Conservation (phyloP, 2,329 filamentous ascomycete species). For the Peltaster fructicola region DNA sequence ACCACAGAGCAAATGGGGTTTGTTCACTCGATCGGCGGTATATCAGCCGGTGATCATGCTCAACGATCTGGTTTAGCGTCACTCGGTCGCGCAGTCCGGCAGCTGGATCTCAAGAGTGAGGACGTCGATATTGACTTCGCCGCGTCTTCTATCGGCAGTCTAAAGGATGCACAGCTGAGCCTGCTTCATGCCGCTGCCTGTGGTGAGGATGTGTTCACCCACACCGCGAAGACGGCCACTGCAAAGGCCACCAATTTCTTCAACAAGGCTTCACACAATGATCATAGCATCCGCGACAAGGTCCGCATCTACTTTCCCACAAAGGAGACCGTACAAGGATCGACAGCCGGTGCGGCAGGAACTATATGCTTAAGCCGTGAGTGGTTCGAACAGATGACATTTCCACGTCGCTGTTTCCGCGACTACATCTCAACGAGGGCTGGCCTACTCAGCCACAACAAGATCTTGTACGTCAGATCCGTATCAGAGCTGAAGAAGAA, state of each 20-base stretch:
- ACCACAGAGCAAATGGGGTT: conserved; percentile 57
- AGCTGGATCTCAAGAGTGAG: conserved; percentile 37
- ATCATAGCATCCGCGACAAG: conserved; percentile 25
- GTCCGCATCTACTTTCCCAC: conserved; percentile 73
- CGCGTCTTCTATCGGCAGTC: conserved; percentile 62
- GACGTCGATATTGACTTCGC: conserved; percentile 42
- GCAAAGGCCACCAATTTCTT: conserved; percentile 6
- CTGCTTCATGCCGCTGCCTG: conserved; percentile 40
- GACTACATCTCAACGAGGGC: conserved; percentile 56
- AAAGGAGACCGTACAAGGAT: conserved; percentile 34
- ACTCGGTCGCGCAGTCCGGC: conserved; percentile 47
- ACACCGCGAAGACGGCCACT: conserved; percentile 1
- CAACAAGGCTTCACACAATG: conserved; percentile 11
- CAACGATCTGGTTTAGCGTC: conserved; percentile 53
- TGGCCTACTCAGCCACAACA: conserved; percentile 76
- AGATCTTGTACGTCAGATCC: conserved; percentile 28
- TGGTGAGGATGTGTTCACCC: conserved; percentile 22
- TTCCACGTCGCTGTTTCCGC: conserved; percentile 53
- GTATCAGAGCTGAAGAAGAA: conserved; percentile 8
- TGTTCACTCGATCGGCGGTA: conserved; percentile 52
- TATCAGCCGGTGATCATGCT: conserved; percentile 19
- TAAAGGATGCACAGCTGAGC: conserved; percentile 50
- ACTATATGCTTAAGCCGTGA: conserved; percentile 64
- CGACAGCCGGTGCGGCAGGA: conserved; percentile 39
- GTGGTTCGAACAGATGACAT: conserved; percentile 51